Percentiles rank a stretch among this genome's conserved stretches.
These are phyloP conservation scores for Nicotiana noctiflora DNA, from an alignment of 257 asterid genomes.

Conservation along the genomic window DNA sequence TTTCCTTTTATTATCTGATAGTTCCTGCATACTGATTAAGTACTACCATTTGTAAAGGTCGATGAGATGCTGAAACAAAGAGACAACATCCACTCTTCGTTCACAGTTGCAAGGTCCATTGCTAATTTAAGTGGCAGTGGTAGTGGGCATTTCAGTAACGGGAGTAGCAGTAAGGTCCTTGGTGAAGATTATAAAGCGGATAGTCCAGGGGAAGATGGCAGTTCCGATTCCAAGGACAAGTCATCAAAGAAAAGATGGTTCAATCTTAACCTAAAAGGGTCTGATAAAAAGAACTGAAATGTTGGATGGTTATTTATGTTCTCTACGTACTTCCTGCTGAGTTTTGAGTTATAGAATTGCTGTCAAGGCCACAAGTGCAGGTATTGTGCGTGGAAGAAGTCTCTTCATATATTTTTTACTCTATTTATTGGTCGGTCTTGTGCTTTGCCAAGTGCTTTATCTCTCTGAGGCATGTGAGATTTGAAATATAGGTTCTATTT, in stretches of 20 bases:
- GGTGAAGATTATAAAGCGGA: constrained; percentile 57
- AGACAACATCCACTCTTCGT: constrained; percentile 78
- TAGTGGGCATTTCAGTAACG: constrained; percentile 71
- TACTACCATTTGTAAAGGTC: constrained; percentile 34
- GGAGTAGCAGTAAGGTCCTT: constrained; percentile 67
- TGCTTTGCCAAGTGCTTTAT: neutral
- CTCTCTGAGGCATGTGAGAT: neutral
- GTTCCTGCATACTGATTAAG: neutral
- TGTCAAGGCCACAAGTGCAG: neutral
- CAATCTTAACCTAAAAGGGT: constrained; percentile 76
- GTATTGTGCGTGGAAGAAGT: neutral
- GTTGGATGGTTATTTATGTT: neutral
- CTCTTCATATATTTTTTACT: neutral
- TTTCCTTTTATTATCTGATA: neutral
- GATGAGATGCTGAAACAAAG: constrained; percentile 94
- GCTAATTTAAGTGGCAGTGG: constrained; percentile 50
- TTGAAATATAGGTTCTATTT: neutral
- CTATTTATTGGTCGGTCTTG: neutral
- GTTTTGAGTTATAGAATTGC: neutral
- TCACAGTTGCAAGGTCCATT: constrained; percentile 61
- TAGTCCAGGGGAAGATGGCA: constrained; percentile 81
- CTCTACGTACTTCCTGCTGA: neutral
- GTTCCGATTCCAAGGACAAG: constrained; percentile 85
- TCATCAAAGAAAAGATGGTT: constrained; percentile 84
- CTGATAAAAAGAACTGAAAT: constrained; percentile 41